Base-by-base conservation (phyloP, 1,284 basidiomycete species). In the Sporisorium graminicola region DNA sequence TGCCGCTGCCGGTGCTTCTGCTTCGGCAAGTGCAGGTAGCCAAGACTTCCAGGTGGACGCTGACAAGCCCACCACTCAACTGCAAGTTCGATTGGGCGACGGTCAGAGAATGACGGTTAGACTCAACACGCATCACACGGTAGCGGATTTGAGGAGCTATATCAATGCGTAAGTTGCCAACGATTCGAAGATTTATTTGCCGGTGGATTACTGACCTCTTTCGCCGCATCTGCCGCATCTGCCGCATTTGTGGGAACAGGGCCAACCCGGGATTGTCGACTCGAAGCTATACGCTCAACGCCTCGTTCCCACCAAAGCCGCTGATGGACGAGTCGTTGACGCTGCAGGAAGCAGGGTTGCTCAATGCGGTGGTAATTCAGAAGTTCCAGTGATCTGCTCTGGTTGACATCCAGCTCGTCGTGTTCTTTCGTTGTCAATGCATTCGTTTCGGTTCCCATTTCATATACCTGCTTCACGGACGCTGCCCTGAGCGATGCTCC, bases 111-210 rank as follows among this genome's bases (percentile, higher is more conserved):
- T 96, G 86, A 92, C 94, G 3, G 91, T 90, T 51, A 88, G 93
- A 58, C 93, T 98, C 91, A 99, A 99, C 86, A 88, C 95, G 62
- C 91, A 91, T 12, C 94, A 98, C 83, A 98, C 94, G 0, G 90
- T 99, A 9, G 89, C 89, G 10, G 94, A 98, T 81, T 89, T 98
- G 54, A 88, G 94, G 58, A 90, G 89, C 78, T 94, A 94, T 85
- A 94, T 98, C 87, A 92, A 94, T 74, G 92, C 93, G 93, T 97
- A 85, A 75, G 94, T 91, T 43, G n/a, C n/a, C n/a, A 20, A 18
- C n/a, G n/a, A 16, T 5, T 20, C 37, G 37, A 29, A 27, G 10
- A 10, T n/a, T 5, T n/a, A n/a, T 29, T 18, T 22, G 44, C 64
- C 58, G 50, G 65, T 54, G 37, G 31, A n/a, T 18, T 31, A n/a